Conservation (phyloP, 2,329 filamentous ascomycete genomes). For the Sclerotinia minor region DNA sequence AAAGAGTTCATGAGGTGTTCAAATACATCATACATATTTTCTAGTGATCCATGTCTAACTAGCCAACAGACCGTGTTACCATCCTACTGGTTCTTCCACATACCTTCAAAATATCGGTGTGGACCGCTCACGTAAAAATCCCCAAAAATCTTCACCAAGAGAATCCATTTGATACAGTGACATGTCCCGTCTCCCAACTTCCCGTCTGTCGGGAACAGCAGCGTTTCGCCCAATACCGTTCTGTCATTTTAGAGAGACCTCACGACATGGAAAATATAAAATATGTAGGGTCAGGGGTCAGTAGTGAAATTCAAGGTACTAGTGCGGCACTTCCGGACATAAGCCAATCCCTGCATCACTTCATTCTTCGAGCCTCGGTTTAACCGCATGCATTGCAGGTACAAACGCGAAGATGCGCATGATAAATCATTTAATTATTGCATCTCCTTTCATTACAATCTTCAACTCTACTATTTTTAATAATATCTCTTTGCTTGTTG, state of each 20-base stretch:
- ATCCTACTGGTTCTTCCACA: conserved; percentile 18
- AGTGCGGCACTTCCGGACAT: not conserved
- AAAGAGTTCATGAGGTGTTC: conserved; percentile 19
- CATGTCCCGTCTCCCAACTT: not conserved
- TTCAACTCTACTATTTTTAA: not conserved
- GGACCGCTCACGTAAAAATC: conserved; percentile 3
- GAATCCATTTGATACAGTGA: not conserved
- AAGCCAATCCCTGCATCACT: conserved; percentile 11
- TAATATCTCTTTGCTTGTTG: conserved; percentile 13
- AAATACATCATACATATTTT: conserved; percentile 19
- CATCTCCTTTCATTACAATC: conserved; percentile 18
- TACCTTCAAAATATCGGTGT: conserved; percentile 14
- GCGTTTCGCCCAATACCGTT: not conserved
- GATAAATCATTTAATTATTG: conserved; percentile 16
- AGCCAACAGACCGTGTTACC: conserved; percentile 18
- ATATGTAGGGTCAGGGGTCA: not conserved
- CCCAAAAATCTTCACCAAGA: not conserved
- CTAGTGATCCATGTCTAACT: conserved; percentile 9
- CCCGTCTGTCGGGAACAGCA: conserved; percentile 6
- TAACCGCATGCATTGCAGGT: conserved; percentile 5
- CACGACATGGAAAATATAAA: conserved; percentile 2
- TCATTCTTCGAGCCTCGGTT: conserved; percentile 22
- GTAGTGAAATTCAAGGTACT: not conserved
- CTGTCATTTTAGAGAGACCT: not conserved
- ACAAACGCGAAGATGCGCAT: conserved; percentile 23